A percentile compares a stretch with the other conserved stretches of the same genome.
These are phyloP conservation scores for Groenewaldozyma tartarivorans DNA, from an alignment of 805 yeast species.

Conservation along the genomic window DNA sequence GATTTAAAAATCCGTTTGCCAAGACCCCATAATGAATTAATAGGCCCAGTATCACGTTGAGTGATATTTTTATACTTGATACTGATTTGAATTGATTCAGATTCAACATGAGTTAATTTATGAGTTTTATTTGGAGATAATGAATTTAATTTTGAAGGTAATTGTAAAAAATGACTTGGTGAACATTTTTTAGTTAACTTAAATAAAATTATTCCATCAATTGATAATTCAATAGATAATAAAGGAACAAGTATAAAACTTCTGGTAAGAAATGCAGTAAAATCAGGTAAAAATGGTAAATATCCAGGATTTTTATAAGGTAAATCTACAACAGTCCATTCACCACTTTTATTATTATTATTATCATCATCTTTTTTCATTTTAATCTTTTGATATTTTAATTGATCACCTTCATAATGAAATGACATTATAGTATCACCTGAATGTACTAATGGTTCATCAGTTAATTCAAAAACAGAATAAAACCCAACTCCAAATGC, in stretches of 20 bases:
- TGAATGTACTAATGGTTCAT: slow-evolving; percentile 59
- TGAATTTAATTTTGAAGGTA: slow-evolving; percentile 19
- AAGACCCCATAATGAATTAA: slow-evolving; percentile 20
- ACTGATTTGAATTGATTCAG: slow-evolving; percentile 22
- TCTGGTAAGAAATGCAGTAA: slow-evolving; percentile 30
- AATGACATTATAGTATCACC: slow-evolving; percentile 30
- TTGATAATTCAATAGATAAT: slow-evolving; percentile 20
- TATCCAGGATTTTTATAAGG: slow-evolving; percentile 24
- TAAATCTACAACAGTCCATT: slow-evolving; percentile 31
- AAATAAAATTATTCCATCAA: slow-evolving; percentile 23
- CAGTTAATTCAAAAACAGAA: slow-evolving; percentile 71
- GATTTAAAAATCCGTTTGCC: slow-evolving; percentile 24
- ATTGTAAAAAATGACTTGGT: slow-evolving; percentile 13
- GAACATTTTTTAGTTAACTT: slow-evolving; percentile 20
- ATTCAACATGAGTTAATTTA: slow-evolving; percentile 15
- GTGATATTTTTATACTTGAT: slow-evolving; percentile 29
- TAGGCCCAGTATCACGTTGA: slow-evolving; percentile 20
- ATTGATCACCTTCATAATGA: slow-evolving; percentile 30
- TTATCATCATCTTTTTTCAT: slow-evolving; percentile 13
- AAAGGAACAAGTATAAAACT: slow-evolving; percentile 29
- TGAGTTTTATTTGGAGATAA: slow-evolving; percentile 22
- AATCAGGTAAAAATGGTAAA: slow-evolving; percentile 26
- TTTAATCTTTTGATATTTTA: slow-evolving; percentile 23
- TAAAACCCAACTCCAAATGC: slow-evolving; percentile 47
- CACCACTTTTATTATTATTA: slow-evolving; percentile 8